These are phyloP conservation scores for Zygoascus meyerae DNA, from an alignment of 1,139 yeast genomes.

Conservation along the genomic window DNA sequence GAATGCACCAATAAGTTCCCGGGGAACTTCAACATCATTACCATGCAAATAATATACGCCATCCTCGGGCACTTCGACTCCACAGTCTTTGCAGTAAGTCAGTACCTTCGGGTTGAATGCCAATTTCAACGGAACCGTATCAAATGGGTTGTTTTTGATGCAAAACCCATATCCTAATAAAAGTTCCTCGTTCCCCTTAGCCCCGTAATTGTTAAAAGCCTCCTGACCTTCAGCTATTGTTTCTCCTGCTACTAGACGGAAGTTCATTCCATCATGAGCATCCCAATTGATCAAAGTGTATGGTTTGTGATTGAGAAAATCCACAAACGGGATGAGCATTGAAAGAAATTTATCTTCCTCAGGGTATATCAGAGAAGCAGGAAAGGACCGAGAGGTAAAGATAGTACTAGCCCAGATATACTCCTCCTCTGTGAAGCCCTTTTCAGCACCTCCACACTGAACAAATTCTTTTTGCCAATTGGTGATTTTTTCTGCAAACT, in stretches of 20 bases:
- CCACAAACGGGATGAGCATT: constrained; percentile 73
- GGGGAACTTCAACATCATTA: constrained; percentile 16
- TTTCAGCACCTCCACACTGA: constrained; percentile 11
- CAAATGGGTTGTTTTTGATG: constrained; percentile 53
- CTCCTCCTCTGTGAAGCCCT: constrained; percentile 29
- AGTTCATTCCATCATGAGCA: constrained; percentile 25
- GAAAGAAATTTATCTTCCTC: constrained; percentile 45
- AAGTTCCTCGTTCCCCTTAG: constrained; percentile 76
- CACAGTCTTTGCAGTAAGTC: constrained; percentile 1
- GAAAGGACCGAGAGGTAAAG: constrained; percentile 74
- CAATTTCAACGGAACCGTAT: constrained; percentile 50
- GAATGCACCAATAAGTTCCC: constrained; percentile 16
- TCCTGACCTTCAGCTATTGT: constrained; percentile 39
- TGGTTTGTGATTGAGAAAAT: constrained; percentile 67
- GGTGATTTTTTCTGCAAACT: constrained; percentile 25
- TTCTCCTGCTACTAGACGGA: constrained; percentile 28
- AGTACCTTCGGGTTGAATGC: not conserved
- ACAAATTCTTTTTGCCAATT: constrained; percentile 33
- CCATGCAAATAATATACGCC: constrained; percentile 19
- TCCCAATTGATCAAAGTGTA: constrained; percentile 63
- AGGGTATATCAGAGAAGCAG: constrained; percentile 44
- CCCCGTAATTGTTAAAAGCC: constrained; percentile 76
- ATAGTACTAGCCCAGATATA: constrained; percentile 73
- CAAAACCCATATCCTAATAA: constrained; percentile 61
- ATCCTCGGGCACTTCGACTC: constrained; percentile 14